phyloP scores from a whole-genome alignment of 768 basidiomycete genomes.

The Dacryopinax spathularia region DNA sequence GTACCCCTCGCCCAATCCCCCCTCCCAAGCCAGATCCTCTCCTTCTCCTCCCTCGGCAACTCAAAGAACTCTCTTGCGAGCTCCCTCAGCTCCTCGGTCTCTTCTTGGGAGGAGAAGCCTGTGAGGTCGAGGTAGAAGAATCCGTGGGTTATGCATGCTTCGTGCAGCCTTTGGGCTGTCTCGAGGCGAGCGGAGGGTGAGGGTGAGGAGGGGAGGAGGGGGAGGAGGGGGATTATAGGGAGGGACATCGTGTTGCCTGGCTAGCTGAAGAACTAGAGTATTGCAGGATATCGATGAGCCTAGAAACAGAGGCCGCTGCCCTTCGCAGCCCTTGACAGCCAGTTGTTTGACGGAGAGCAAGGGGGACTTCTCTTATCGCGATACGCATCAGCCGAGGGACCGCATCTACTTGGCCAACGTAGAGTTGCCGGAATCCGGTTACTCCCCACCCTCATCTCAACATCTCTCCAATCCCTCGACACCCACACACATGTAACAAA shows the following conservation, averaged over 20 bases:
- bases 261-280: too few relatives aligned
- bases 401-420: too few relatives aligned
- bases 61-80: conserved; percentile 62
- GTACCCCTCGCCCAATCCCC: conserved; percentile 67
- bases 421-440: too few relatives aligned
- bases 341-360: too few relatives aligned
- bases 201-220: background rate
- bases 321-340: too few relatives aligned
- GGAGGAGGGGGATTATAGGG: conserved; percentile 8
- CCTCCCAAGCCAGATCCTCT: conserved; percentile 48
- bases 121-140: conserved; percentile 81
- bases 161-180: conserved; percentile 39
- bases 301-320: too few relatives aligned
- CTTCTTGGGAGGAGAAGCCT: conserved; percentile 38
- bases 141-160: conserved; percentile 61
- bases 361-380: too few relatives aligned
- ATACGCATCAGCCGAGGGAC: too few relatives aligned
- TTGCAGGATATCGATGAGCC: too few relatives aligned
- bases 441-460: too few relatives aligned
- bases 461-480: too few relatives aligned
- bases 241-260: background rate
- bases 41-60: conserved; percentile 63
- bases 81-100: conserved; percentile 49
- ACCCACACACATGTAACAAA: too few relatives aligned
- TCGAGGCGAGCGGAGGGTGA: background rate